A percentile compares a stretch with the other conserved stretches of the same genome.
phyloP scores from a whole-genome alignment of 2,329 filamentous ascomycete genomes.

The Scedosporium minutisporum region DNA sequence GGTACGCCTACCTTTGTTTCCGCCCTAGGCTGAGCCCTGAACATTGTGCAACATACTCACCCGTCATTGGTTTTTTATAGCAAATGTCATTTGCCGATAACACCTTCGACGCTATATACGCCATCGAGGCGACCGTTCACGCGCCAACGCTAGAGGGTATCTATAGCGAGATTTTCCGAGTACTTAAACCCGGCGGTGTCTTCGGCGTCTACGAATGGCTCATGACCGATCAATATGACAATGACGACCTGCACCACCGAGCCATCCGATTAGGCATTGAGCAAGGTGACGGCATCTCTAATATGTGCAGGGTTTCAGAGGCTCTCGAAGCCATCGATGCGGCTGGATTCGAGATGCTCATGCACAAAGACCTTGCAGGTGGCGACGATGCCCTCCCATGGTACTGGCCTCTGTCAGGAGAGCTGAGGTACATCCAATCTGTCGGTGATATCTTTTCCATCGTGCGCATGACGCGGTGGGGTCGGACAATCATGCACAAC shows the following conservation, averaged over 20 bases:
- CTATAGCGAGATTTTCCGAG: constrained; percentile 88
- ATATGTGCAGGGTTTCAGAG: constrained; percentile 86
- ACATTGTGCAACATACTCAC: background rate
- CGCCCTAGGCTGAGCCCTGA: background rate
- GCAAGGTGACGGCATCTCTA: constrained; percentile 90
- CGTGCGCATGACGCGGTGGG: constrained; percentile 79
- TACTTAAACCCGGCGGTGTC: constrained; percentile 88
- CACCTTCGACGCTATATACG: constrained; percentile 89
- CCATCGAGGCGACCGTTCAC: constrained; percentile 94
- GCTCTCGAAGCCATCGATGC: constrained; percentile 73
- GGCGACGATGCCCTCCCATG: constrained; percentile 70
- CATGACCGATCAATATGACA: constrained; percentile 94
- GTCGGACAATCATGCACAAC: constrained; percentile 64
- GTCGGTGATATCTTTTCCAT: constrained; percentile 74
- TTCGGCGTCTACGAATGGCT: constrained; percentile 99
- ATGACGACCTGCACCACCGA: constrained; percentile 75
- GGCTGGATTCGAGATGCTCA: constrained; percentile 75
- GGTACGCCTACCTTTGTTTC: constrained; percentile 30
- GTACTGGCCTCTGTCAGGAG: constrained; percentile 87
- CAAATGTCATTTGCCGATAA: constrained; percentile 94
- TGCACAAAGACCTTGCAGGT: constrained; percentile 79
- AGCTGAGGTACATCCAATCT: constrained; percentile 74
- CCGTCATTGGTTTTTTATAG: constrained; percentile 24
- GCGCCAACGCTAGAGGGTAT: constrained; percentile 84
- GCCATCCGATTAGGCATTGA: constrained; percentile 91